Evolutionary conservation across 352 stramenopile species (phyloP).

Genomic region (Pythium grandisporangium): DNA sequence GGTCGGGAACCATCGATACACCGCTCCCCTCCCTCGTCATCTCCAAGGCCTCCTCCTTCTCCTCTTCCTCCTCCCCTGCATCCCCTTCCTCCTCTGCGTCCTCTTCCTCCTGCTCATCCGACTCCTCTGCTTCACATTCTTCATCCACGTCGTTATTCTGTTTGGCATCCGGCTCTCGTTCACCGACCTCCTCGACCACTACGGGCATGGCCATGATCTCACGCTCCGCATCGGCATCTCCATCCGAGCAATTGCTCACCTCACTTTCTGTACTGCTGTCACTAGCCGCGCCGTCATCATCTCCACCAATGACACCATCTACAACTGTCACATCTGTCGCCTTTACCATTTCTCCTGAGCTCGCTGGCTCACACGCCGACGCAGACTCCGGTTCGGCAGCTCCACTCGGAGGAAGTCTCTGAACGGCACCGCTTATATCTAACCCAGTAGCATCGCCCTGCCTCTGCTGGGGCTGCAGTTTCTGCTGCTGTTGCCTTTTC

Average conservation of each 20-base stretch:
- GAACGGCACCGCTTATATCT: no score
- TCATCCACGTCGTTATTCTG: background rate
- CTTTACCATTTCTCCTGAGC: slow-evolving; percentile 1
- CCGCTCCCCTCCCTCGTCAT: no score
- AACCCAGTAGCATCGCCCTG: no score
- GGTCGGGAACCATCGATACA: no score
- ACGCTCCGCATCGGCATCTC: slow-evolving; percentile 40
- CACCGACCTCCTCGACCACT: background rate
- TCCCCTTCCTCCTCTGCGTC: background rate
- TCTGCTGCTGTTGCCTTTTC: slow-evolving; percentile 24
- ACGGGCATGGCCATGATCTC: slow-evolving; percentile 41
- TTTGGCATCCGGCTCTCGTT: no score
- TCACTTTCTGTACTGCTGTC: slow-evolving; percentile 51
- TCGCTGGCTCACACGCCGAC: background rate
- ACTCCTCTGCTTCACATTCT: slow-evolving; percentile 3
- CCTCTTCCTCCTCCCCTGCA: background rate
- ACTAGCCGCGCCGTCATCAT: slow-evolving; percentile 22
- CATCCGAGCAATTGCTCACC: slow-evolving; percentile 61
- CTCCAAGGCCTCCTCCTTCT: background rate
- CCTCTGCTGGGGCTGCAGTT: slow-evolving; percentile 2
- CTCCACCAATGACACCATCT: slow-evolving; percentile 17
- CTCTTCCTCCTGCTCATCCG: slow-evolving; percentile 1
- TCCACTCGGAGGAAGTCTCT: no score
- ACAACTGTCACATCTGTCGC: background rate
- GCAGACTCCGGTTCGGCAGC: background rate